Evolutionary conservation across 148 eudicot species (phyloP).

Genomic region (Mesembryanthemum crystallinum): DNA sequence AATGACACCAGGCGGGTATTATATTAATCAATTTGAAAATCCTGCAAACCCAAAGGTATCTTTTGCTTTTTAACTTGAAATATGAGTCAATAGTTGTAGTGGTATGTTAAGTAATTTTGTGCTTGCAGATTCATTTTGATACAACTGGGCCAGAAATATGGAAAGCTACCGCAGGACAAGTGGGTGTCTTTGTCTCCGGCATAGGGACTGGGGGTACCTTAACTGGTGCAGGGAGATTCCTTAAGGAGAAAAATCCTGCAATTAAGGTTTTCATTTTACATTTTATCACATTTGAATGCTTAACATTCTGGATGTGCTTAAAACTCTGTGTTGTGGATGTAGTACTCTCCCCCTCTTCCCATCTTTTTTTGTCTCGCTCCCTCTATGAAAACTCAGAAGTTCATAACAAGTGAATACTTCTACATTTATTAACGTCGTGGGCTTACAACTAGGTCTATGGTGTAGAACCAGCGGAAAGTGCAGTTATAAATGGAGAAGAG

Average conservation of each 20-base stretch:
- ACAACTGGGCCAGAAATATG: slow-evolving; percentile 96
- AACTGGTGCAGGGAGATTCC: slow-evolving; percentile 69
- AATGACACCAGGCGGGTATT: slow-evolving; percentile 61
- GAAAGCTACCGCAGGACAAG: slow-evolving; percentile 59
- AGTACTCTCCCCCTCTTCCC: neutral
- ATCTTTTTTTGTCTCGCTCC: too few relatives aligned
- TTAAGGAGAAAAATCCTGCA: slow-evolving; percentile 71
- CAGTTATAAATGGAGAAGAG: slow-evolving; percentile 74
- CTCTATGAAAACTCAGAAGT: neutral
- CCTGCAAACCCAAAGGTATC: slow-evolving; percentile 80
- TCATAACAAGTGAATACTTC: neutral
- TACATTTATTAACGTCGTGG: slow-evolving; percentile 1
- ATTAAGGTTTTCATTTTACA: slow-evolving; percentile 49
- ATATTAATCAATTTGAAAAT: slow-evolving; percentile 62
- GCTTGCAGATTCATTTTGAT: slow-evolving; percentile 64
- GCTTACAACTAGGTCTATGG: slow-evolving; percentile 49
- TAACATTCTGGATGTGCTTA: neutral
- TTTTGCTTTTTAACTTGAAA: neutral
- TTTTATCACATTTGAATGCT: neutral
- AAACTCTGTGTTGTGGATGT: neutral
- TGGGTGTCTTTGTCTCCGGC: slow-evolving; percentile 70
- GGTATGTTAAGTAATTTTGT: neutral
- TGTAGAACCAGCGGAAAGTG: slow-evolving; percentile 82
- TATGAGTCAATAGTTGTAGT: neutral
- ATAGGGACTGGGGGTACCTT: slow-evolving; percentile 87